Evolutionary conservation across 371 early-diverging fungal species (phyloP).

Genomic region (Sporodiniella umbellata): DNA sequence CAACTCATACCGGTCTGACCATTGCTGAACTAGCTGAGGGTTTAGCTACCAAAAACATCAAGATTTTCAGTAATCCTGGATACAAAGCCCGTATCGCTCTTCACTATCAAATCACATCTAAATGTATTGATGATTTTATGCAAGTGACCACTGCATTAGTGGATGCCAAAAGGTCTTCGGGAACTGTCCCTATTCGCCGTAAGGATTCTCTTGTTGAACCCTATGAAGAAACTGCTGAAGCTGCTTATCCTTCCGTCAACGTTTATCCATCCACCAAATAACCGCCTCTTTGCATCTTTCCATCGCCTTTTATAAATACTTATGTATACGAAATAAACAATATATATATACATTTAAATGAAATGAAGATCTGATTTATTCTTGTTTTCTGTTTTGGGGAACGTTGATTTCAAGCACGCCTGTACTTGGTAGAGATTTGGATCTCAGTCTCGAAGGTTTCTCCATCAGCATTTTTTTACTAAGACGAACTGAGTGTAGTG

Average conservation of each 20-base stretch:
- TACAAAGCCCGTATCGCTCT: slow-evolving; percentile 66
- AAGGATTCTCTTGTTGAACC: slow-evolving; percentile 3
- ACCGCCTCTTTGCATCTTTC: too few species aligned
- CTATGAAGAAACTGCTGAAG: slow-evolving; percentile 12
- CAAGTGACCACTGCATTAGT: slow-evolving; percentile 19
- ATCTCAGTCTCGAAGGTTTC: slow-evolving; percentile 10
- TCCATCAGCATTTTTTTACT: slow-evolving; percentile 17
- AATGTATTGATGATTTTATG: slow-evolving; percentile 56
- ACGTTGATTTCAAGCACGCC: slow-evolving; percentile 10
- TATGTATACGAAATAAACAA: too few species aligned
- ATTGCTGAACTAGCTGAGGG: slow-evolving; percentile 49
- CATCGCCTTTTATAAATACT: too few species aligned
- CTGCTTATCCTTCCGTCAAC: slow-evolving; percentile 17
- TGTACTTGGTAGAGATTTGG: slow-evolving; percentile 22
- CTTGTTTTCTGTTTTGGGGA: slow-evolving; percentile 1
- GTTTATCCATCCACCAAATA: slow-evolving; percentile 1
- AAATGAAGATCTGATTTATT: too few species aligned
- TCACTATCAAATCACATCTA: slow-evolving; percentile 68
- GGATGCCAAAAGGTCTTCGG: slow-evolving; percentile 17
- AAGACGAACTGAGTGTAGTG: slow-evolving; percentile 11
- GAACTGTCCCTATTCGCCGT: slow-evolving; percentile 11
- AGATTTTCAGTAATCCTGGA: slow-evolving; percentile 47
- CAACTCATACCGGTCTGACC: slow-evolving; percentile 39
- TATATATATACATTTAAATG: too few species aligned
- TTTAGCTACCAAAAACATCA: slow-evolving; percentile 49